phyloP scores from a whole-genome alignment of 2,329 filamentous ascomycete species.

The Beauveria caledonica region DNA sequence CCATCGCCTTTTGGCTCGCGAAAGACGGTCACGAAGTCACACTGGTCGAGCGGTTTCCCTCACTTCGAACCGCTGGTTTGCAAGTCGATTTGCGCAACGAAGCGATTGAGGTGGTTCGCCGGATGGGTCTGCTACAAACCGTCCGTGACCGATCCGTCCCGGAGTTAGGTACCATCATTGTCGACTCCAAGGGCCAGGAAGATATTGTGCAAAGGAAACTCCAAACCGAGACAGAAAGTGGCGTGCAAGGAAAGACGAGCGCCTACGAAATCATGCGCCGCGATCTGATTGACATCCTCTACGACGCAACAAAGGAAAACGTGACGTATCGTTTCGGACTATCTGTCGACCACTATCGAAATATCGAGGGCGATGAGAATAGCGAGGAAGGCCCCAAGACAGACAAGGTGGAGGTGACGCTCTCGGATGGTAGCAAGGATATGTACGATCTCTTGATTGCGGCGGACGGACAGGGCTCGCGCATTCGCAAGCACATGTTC shows the following conservation, averaged over 20 bases:
- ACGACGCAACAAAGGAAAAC: constrained; percentile 27
- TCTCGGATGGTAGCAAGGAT: constrained; percentile 34
- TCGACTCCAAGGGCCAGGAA: constrained; percentile 30
- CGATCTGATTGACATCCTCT: constrained; percentile 42
- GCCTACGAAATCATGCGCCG: constrained; percentile 52
- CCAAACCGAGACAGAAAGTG: constrained; percentile 32
- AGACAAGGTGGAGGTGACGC: constrained; percentile 14
- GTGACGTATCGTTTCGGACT: constrained; percentile 23
- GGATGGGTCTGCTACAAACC: constrained; percentile 28
- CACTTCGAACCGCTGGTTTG: constrained; percentile 28
- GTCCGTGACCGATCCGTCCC: constrained; percentile 31
- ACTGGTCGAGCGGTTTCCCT: constrained; percentile 29
- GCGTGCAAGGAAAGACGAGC: constrained; percentile 35
- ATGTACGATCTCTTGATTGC: constrained; percentile 45
- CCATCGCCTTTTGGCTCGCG: constrained; percentile 9
- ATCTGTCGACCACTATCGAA: constrained; percentile 21
- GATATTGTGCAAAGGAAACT: not conserved
- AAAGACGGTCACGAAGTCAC: constrained; percentile 16
- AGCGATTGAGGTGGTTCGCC: constrained; percentile 27
- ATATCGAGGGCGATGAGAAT: constrained; percentile 15
- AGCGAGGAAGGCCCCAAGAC: constrained; percentile 22
- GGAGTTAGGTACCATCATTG: constrained; percentile 39
- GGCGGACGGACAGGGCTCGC: constrained; percentile 38
- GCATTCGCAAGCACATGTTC: constrained; percentile 13
- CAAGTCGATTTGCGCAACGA: constrained; percentile 36